Evolutionary conservation across 805 yeast species (phyloP).

Genomic region (Kuraishia ogatae): DNA sequence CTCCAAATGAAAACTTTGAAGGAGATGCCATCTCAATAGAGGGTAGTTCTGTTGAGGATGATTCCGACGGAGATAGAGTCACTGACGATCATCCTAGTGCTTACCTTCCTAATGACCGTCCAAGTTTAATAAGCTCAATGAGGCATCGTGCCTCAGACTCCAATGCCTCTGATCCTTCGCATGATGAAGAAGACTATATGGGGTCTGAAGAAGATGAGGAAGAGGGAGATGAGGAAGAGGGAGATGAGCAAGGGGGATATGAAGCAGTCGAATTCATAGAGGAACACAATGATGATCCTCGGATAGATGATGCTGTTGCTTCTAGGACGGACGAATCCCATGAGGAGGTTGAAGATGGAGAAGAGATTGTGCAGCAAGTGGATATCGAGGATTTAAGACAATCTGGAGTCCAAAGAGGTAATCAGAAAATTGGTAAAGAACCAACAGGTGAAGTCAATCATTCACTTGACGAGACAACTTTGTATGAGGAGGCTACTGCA

Average conservation of each 20-base stretch:
- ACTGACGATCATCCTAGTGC: not conserved
- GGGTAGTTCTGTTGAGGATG: not conserved
- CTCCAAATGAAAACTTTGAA: not conserved
- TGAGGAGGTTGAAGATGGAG: not conserved
- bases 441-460: not conserved
- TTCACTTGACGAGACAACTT: not conserved
- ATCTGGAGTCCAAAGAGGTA: not conserved
- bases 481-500: not conserved
- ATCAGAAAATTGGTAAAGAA: not conserved
- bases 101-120: not conserved
- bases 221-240: constrained; percentile 18
- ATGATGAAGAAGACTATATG: not conserved
- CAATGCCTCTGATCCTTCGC: no score
- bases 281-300: constrained; percentile 20
- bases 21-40: constrained; percentile 1
- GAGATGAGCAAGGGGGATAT: constrained; percentile 20
- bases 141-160: not conserved
- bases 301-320: constrained; percentile 2
- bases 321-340: not conserved
- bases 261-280: no score
- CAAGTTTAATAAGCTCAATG: not conserved
- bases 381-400: constrained; percentile 2
- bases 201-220: constrained; percentile 12
- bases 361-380: not conserved
- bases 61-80: not conserved